These are phyloP conservation scores for Pueraria montana DNA, from an alignment of 306 rosid genomes.

Conservation along the genomic window DNA sequence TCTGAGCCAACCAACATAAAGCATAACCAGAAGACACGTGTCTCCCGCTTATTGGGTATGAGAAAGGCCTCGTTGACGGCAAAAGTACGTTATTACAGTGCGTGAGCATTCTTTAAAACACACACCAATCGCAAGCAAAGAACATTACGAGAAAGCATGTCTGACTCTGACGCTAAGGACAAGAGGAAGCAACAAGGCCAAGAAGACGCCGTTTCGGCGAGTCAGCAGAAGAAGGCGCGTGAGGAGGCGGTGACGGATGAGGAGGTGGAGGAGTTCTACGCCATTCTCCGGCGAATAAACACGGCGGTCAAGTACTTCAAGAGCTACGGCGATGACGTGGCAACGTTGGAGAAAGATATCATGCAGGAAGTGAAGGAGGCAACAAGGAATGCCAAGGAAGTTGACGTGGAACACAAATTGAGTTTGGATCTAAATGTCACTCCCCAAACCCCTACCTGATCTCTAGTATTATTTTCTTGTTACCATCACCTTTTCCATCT, in stretches of 20 bases:
- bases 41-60: background rate
- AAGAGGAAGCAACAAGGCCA: slow-evolving; percentile 39
- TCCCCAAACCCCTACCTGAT: background rate
- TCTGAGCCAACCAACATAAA: background rate
- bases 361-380: slow-evolving; percentile 26
- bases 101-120: background rate
- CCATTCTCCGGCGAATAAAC: slow-evolving; percentile 54
- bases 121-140: background rate
- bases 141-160: background rate
- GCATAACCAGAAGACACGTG: background rate
- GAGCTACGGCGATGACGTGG: slow-evolving; percentile 4
- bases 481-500: too few relatives aligned
- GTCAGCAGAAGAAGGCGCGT: slow-evolving; percentile 42
- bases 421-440: slow-evolving; percentile 1
- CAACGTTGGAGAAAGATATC: slow-evolving; percentile 46
- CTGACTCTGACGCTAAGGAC: slow-evolving; percentile 30
- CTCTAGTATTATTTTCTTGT: too few relatives aligned
- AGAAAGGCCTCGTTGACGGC: background rate
- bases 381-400: background rate
- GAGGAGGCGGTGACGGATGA: slow-evolving; percentile 44
- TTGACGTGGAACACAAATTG: background rate
- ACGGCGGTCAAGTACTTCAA: slow-evolving; percentile 47
- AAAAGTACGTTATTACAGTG: background rate
- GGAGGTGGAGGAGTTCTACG: slow-evolving; percentile 63
- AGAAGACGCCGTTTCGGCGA: background rate